phyloP scores from a whole-genome alignment of 176 grass and related monocot species.

The Aegilops bicornis region DNA sequence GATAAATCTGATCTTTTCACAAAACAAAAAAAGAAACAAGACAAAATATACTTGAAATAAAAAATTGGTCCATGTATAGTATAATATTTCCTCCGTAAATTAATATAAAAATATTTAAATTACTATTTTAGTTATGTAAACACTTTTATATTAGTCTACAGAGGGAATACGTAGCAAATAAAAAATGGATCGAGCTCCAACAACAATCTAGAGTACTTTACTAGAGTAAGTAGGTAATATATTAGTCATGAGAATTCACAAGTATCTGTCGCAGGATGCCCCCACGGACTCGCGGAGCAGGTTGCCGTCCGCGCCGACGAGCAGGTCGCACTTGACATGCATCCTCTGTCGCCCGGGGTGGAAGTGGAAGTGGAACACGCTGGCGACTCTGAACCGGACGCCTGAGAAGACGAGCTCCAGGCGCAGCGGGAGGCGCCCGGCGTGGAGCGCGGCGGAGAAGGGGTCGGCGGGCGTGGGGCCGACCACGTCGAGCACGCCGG shows the following conservation, averaged over 20 bases:
- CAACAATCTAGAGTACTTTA: no score
- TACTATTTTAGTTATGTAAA: no score
- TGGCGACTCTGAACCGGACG: constrained; percentile 37
- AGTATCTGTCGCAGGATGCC: constrained; percentile 32
- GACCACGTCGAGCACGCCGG: constrained; percentile 21
- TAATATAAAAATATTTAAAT: no score
- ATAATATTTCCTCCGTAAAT: no score
- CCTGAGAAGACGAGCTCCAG: constrained; percentile 37
- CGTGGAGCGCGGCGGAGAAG: constrained; percentile 13
- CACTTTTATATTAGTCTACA: no score
- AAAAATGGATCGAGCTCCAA: no score
- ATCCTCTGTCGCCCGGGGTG: constrained; percentile 36
- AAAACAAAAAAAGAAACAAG: no score
- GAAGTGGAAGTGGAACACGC: constrained; percentile 1
- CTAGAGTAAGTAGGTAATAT: no score
- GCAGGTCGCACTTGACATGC: constrained; percentile 46
- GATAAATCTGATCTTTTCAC: no score
- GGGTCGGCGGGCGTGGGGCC: constrained; percentile 1
- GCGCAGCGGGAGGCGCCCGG: constrained; percentile 31
- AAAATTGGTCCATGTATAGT: no score
- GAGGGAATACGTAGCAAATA: no score
- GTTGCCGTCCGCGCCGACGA: constrained; percentile 28
- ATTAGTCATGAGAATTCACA: not conserved
- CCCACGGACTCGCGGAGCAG: not conserved
- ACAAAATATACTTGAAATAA: no score